Conservation (phyloP, 1,139 yeast species). For the Geotrichum aggregatum region DNA sequence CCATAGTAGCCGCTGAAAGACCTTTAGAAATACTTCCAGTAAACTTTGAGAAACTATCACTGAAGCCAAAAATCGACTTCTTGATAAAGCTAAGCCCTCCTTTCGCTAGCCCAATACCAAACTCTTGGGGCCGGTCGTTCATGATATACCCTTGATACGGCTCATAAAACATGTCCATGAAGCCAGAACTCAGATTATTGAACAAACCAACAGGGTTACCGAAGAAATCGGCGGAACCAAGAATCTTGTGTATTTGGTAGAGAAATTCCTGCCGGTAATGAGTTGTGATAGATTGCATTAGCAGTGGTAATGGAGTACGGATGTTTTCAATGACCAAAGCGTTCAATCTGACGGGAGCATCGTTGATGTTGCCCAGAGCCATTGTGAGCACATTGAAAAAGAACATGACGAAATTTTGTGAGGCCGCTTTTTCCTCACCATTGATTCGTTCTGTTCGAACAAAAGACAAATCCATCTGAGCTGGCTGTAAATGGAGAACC, state of each 20-base stretch:
- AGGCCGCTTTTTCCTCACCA: constrained; percentile 53
- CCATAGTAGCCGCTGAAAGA: constrained; percentile 84
- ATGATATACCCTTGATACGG: constrained; percentile 94
- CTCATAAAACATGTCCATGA: constrained; percentile 92
- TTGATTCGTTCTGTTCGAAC: constrained; percentile 82
- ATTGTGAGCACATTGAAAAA: constrained; percentile 83
- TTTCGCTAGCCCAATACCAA: constrained; percentile 91
- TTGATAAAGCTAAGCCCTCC: constrained; percentile 93
- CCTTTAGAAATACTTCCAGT: constrained; percentile 97
- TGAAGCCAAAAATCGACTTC: constrained; percentile 89
- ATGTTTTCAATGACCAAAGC: constrained; percentile 86
- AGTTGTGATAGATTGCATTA: constrained; percentile 66
- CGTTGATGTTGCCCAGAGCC: constrained; percentile 96
- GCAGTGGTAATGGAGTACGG: constrained; percentile 74
- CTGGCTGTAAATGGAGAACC: constrained; percentile 86
- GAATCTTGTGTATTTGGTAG: constrained; percentile 84
- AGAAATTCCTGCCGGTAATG: constrained; percentile 92
- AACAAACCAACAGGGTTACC: constrained; percentile 97
- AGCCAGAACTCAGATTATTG: constrained; percentile 89
- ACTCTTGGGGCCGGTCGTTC: constrained; percentile 92
- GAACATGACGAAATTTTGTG: constrained; percentile 54
- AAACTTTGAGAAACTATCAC: constrained; percentile 87
- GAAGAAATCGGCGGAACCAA: constrained; percentile 93
- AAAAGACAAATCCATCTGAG: constrained; percentile 83
- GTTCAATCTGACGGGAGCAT: constrained; percentile 89